These are phyloP conservation scores for Saccharomycopsis olivae DNA, from an alignment of 805 yeast species.

Conservation along the genomic window DNA sequence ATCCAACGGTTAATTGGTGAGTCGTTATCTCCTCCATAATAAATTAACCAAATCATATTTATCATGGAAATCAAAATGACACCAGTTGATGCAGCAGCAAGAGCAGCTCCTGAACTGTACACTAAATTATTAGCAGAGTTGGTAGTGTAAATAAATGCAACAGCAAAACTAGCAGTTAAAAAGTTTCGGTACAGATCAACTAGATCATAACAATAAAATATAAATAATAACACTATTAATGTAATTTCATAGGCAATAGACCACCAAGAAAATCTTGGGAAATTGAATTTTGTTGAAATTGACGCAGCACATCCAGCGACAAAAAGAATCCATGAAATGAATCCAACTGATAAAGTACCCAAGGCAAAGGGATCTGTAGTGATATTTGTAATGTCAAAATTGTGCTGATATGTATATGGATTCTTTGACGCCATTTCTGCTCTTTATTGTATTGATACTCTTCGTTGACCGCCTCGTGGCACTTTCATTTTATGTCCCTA, in stretches of 20 bases:
- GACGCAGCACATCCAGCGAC: constrained; percentile 73
- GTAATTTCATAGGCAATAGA: constrained; percentile 73
- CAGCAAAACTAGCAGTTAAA: constrained; percentile 32
- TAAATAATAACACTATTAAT: constrained; percentile 39
- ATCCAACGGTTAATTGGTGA: constrained; percentile 80
- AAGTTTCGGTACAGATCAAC: constrained; percentile 58
- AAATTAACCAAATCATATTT: constrained; percentile 76
- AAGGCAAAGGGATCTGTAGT: constrained; percentile 83
- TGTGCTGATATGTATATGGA: constrained; percentile 21
- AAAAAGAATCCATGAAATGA: constrained; percentile 79
- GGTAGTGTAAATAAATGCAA: constrained; percentile 77
- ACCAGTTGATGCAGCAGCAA: constrained; percentile 89
- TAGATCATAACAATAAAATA: constrained; percentile 48
- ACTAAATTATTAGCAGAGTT: constrained; percentile 75
- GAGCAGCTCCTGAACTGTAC: constrained; percentile 51
- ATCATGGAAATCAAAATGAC: constrained; percentile 72
- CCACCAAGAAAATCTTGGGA: constrained; percentile 95
- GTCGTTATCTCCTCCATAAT: constrained; percentile 83
- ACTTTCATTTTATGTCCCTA: no score
- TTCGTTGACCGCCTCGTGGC: no score
- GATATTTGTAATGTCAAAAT: constrained; percentile 36
- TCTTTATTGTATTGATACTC: no score
- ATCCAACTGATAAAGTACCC: constrained; percentile 63
- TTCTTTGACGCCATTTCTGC: constrained; percentile 15
- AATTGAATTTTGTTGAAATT: constrained; percentile 23